These are phyloP conservation scores for Mortierella claussenii DNA, from an alignment of 192 early-diverging fungal genomes.

Conservation along the genomic window DNA sequence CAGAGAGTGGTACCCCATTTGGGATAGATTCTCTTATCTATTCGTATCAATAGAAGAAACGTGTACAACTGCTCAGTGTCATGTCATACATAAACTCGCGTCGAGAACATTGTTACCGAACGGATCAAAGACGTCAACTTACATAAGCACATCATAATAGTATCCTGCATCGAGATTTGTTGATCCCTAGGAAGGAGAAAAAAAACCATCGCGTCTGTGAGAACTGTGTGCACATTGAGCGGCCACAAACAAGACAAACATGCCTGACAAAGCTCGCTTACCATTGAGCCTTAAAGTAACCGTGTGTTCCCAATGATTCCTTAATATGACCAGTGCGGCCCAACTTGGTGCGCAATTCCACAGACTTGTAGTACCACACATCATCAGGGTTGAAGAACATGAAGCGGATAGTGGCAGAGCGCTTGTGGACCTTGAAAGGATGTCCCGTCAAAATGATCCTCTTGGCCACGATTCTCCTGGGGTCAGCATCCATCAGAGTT, in stretches of 20 bases:
- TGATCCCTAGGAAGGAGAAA: slow-evolving; percentile 83
- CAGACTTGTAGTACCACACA: slow-evolving; percentile 95
- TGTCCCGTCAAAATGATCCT: slow-evolving; percentile 94
- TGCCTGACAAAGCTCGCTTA: too few species aligned
- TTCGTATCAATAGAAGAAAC: neutral
- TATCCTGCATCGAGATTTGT: slow-evolving; percentile 90
- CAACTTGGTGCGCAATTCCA: slow-evolving; percentile 91
- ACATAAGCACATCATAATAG: slow-evolving; percentile 95
- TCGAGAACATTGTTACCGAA: too few species aligned
- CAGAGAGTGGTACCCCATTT: slow-evolving; percentile 89
- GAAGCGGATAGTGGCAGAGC: slow-evolving; percentile 90
- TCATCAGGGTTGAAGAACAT: slow-evolving; percentile 98
- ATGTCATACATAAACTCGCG: neutral
- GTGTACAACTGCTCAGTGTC: neutral
- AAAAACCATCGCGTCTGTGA: too few species aligned
- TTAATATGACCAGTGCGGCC: slow-evolving; percentile 93
- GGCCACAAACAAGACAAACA: neutral
- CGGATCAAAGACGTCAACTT: too few species aligned
- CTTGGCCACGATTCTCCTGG: slow-evolving; percentile 92
- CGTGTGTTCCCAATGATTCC: slow-evolving; percentile 96
- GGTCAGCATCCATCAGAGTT: slow-evolving; percentile 76
- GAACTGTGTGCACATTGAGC: too few species aligned
- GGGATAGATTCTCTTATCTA: slow-evolving; percentile 87
- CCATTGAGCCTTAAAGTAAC: slow-evolving; percentile 70
- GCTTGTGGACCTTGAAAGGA: slow-evolving; percentile 95